Base-by-base conservation (phyloP, 352 stramenopile genomes). In the Thalassiosira livingstoniorum region DNA sequence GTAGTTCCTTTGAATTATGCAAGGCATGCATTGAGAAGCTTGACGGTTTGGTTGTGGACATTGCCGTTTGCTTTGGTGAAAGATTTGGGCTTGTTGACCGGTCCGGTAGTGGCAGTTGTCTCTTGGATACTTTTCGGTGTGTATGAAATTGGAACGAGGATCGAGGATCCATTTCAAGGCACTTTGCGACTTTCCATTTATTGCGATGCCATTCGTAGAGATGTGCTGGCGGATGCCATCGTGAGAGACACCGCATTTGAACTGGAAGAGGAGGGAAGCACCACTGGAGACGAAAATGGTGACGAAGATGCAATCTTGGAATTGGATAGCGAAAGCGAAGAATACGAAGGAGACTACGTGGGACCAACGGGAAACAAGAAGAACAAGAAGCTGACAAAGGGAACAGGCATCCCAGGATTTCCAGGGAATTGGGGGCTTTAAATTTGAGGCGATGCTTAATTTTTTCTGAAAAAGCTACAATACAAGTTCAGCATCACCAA, bases 111-210 rank as follows among this genome's bases (percentile, higher is more conserved):
- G 3, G 88, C 85, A 39, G 69, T 96, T 7, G 80, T 95, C 18
- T 90, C 91, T 32, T 97, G 94, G 94, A 88, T 95, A 42, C 72
- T 97, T 23, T 96, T 95, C 85, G 92, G 92, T 31, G 90, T 97
- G 1, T 95, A 96, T 74, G 92, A 97, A 80, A 97, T 97, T 80
- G 94, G 94, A 5, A 87, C 92, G 47, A 83, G 88, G 4, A 97
- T 97, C 70, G 94, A 97, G 85, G 92, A 97, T 88, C 94, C 94
- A 7, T 96, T 96, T 69, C 87, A 94, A 45, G 83, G 90, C 10
- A 90, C 89, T 21, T 64, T 93, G 13, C 74, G 88, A 64, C 70
- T 93, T 34, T 90, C 83, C 10, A 88, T 93, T 53, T 86, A 92
- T 64, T 93, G 88, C 53, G 88, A 93, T 85, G 76, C 75, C 2